Evolutionary conservation across 169 alveolate species (phyloP).

Genomic region (Plasmodium vinckei): DNA sequence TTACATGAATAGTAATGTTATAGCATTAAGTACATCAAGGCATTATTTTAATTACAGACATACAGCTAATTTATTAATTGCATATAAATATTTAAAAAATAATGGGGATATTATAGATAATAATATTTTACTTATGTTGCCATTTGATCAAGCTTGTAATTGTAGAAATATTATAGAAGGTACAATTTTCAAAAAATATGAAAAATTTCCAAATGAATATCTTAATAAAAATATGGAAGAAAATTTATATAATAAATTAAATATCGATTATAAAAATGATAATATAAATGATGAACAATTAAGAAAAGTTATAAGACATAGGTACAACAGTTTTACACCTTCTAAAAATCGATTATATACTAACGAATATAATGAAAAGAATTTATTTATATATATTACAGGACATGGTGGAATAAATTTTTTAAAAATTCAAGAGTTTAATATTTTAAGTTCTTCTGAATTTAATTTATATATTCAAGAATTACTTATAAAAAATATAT

Average conservation of each 20-base stretch:
- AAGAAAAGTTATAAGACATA: slow-evolving; percentile 66
- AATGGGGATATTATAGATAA: slow-evolving; percentile 41
- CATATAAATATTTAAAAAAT: slow-evolving; percentile 65
- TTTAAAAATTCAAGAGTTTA: slow-evolving; percentile 84
- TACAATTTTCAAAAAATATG: slow-evolving; percentile 34
- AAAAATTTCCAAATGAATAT: slow-evolving; percentile 27
- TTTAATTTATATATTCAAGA: slow-evolving; percentile 79
- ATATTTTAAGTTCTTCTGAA: slow-evolving; percentile 80
- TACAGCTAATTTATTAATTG: slow-evolving; percentile 77
- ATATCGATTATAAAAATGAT: slow-evolving; percentile 69
- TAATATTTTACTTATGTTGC: slow-evolving; percentile 61
- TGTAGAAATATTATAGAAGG: slow-evolving; percentile 70
- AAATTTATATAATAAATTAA: slow-evolving; percentile 38
- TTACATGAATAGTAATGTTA: slow-evolving; percentile 78
- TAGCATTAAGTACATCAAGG: slow-evolving; percentile 81
- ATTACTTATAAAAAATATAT: slow-evolving; percentile 79
- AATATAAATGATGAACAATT: slow-evolving; percentile 60
- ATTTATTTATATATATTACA: slow-evolving; percentile 81
- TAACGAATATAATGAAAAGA: slow-evolving; percentile 60
- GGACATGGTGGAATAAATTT: slow-evolving; percentile 88
- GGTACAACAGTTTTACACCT: slow-evolving; percentile 66
- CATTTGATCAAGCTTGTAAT: slow-evolving; percentile 74
- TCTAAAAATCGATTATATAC: slow-evolving; percentile 47
- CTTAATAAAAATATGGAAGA: slow-evolving; percentile 11
- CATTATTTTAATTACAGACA: slow-evolving; percentile 85